These are phyloP conservation scores for Sporothrix brasiliensis DNA, from an alignment of 2,329 filamentous ascomycete species.

Conservation along the genomic window DNA sequence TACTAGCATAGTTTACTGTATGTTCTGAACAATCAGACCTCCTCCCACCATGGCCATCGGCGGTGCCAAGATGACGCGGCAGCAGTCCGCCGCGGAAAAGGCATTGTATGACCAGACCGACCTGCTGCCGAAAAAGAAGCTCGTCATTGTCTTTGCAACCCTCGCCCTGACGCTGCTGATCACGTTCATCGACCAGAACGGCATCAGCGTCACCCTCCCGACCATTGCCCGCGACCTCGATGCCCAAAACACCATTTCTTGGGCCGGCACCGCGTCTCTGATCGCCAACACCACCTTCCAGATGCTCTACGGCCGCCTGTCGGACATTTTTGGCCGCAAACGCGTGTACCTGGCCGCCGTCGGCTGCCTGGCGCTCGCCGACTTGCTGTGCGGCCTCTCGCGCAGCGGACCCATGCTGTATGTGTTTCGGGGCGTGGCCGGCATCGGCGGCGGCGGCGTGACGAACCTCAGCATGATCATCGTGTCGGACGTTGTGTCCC, in stretches of 20 bases:
- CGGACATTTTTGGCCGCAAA: conserved; percentile 64
- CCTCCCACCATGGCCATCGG: neutral
- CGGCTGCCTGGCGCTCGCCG: conserved; percentile 56
- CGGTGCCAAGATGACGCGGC: conserved; percentile 24
- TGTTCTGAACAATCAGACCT: neutral
- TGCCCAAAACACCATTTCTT: conserved; percentile 55
- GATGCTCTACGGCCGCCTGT: conserved; percentile 64
- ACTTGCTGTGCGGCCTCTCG: conserved; percentile 62
- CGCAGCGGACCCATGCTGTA: conserved; percentile 61
- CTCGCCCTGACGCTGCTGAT: conserved; percentile 58
- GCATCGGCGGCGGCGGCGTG: conserved; percentile 65
- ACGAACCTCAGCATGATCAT: conserved; percentile 64
- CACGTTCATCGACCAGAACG: conserved; percentile 61
- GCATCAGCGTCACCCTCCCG: conserved; percentile 56
- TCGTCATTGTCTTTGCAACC: conserved; percentile 55
- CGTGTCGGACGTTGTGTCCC: conserved; percentile 61
- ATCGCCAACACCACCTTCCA: conserved; percentile 65
- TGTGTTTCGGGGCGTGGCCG: conserved; percentile 61
- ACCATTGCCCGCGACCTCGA: conserved; percentile 51
- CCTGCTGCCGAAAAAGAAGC: conserved; percentile 55
- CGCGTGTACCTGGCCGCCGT: conserved; percentile 58
- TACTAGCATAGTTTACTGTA: too few relatives aligned
- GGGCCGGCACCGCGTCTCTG: conserved; percentile 57
- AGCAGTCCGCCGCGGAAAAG: conserved; percentile 34
- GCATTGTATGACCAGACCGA: conserved; percentile 52